A percentile compares a stretch with the other conserved stretches of the same genome.
phyloP scores from a whole-genome alignment of 2,329 filamentous ascomycete genomes.

The Fusarium clavum region DNA sequence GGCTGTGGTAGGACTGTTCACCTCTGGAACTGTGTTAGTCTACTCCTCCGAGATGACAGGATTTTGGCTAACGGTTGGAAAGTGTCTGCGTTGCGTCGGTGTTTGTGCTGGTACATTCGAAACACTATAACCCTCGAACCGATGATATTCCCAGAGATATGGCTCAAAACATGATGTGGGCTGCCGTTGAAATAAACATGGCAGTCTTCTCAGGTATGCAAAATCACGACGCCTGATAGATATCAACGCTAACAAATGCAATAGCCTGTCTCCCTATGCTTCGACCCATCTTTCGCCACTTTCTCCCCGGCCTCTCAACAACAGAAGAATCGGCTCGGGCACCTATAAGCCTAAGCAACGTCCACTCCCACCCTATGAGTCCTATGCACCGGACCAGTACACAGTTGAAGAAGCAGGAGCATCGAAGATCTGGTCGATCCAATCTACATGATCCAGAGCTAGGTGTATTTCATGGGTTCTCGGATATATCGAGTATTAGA shows the following conservation, averaged over 20 bases:
- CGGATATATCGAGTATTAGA: constrained; percentile 21
- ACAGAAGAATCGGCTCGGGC: background rate
- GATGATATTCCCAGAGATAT: constrained; percentile 30
- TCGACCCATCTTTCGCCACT: constrained; percentile 15
- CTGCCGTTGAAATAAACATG: constrained; percentile 39
- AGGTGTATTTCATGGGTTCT: constrained; percentile 14
- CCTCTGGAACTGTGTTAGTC: constrained; percentile 22
- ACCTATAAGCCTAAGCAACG: background rate
- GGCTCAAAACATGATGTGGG: constrained; percentile 30
- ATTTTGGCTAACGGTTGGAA: rapidly evolving
- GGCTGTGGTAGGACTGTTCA: constrained; percentile 23
- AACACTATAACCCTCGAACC: constrained; percentile 23
- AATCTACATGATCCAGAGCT: constrained; percentile 1
- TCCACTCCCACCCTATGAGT: background rate
- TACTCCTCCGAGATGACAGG: rapidly evolving
- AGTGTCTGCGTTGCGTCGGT: constrained; percentile 38
- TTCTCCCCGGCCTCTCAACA: background rate
- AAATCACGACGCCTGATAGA: rapidly evolving
- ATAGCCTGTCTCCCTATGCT: constrained; percentile 28
- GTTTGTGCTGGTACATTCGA: constrained; percentile 24
- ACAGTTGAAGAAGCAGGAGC: background rate
- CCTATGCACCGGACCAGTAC: background rate
- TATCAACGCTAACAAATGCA: background rate
- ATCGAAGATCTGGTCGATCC: constrained; percentile 5
- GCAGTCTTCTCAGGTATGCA: constrained; percentile 35